Conservation (phyloP, 306 rosid genomes). For the Cicer cuneatum region DNA sequence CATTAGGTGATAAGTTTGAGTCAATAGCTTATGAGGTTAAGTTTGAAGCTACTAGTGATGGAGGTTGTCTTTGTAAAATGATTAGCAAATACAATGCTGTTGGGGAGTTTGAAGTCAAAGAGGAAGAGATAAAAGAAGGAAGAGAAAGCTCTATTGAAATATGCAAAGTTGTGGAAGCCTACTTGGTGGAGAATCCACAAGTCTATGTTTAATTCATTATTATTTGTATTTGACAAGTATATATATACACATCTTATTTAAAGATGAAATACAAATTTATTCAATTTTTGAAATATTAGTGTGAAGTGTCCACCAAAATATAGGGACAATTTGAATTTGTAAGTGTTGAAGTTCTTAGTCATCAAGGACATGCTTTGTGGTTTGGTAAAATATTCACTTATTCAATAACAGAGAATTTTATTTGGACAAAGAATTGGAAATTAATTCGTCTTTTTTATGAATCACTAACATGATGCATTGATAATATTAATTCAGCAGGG, state of each 20-base stretch:
- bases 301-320: constrained; percentile 19
- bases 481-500: too few species aligned
- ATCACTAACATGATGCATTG: too few species aligned
- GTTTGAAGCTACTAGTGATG: constrained; percentile 68
- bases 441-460: too few species aligned
- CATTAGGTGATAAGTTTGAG: constrained; percentile 73
- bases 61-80: constrained; percentile 67
- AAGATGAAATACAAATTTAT: constrained; percentile 30
- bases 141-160: constrained; percentile 71
- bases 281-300: constrained; percentile 34
- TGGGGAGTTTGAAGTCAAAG: constrained; percentile 57
- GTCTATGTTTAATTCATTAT: constrained; percentile 56
- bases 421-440: too few species aligned
- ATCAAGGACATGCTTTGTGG: constrained; percentile 25
- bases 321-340: constrained; percentile 12
- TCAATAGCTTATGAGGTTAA: constrained; percentile 69
- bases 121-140: constrained; percentile 71
- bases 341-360: constrained; percentile 27
- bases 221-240: not conserved
- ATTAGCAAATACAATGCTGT: constrained; percentile 60
- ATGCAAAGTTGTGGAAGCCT: constrained; percentile 69
- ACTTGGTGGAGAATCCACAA: constrained; percentile 68
- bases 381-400: constrained; percentile 19
- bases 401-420: too few species aligned
- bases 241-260: not conserved